Evolutionary conservation across 1,139 yeast species (phyloP), one percentile per base, ranked within the genome.

Genomic region (Geotrichum phurueaensis): DNA sequence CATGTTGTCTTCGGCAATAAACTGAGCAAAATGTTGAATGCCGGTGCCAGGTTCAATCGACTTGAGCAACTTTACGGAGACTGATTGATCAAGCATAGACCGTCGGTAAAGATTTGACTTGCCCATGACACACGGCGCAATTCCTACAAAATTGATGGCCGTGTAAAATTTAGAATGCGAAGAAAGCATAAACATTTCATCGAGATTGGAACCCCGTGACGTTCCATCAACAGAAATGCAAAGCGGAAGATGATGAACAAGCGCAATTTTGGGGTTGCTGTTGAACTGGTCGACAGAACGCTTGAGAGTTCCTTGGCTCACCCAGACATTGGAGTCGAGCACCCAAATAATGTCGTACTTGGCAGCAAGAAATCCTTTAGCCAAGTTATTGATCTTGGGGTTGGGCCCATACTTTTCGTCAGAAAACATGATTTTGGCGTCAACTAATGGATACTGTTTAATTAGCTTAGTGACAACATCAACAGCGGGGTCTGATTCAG

Each of bases 121-220:
- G n/a, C 97, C 97, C 78, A 88, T 90, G 57, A 90, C 96, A 74
- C 97, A 90, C 0, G 97, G 96, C 0, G 96, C 96, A 25, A 89
- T 75, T n/a, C 86, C 83, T 18, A 87, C 75, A 64, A 84, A 82
- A 71, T 90, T 90, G 69, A 90, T 83, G 45, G 90, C 85, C 7
- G 86, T 83, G 73, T 90, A 90, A 71, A 90, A 89, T 74, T 89
- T 89, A 60, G 92, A 84, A 73, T 90, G 97, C 1, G 96, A 84
- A 0, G 96, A 86, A 57, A 86, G 79, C 70, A 90, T 76, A 71
- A 89, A 90, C 89, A 89, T 86, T 72, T 90, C 96, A 74, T 90
- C 97, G 56, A 90, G 77, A 66, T 80, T 78, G n/a, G 90, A 84
- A 6, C 96, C 96, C 63, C 82, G 69, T 29, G 58, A 76, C 59